Percentiles rank a stretch among this genome's conserved stretches.
These are phyloP conservation scores for Gaertneriomyces semiglobifer DNA, from an alignment of 192 early-diverging fungal genomes.

Conservation along the genomic window DNA sequence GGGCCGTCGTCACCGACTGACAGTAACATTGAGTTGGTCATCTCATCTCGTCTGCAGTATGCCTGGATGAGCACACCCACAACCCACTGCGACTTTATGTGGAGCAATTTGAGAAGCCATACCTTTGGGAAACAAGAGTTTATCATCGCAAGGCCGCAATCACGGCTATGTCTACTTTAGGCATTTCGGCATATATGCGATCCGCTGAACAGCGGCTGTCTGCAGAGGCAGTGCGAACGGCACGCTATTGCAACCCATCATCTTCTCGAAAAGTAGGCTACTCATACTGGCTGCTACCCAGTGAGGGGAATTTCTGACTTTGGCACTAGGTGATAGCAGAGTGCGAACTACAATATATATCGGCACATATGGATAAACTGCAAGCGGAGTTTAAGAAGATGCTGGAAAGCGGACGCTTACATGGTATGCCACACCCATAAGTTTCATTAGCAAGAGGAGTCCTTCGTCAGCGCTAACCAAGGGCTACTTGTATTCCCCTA, in stretches of 20 bases:
- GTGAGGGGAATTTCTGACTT: too few species aligned
- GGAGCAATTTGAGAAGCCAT: conserved; percentile 74
- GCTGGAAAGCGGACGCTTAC: conserved; percentile 51
- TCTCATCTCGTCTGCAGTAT: conserved; percentile 39
- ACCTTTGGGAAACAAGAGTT: conserved; percentile 57
- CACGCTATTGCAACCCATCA: conserved; percentile 60
- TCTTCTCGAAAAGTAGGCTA: conserved; percentile 59
- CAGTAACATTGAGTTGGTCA: conserved; percentile 1
- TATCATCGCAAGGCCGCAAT: conserved; percentile 73
- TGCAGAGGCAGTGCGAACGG: conserved; percentile 61
- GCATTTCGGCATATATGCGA: conserved; percentile 60
- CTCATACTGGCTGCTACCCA: too few species aligned
- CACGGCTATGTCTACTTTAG: conserved; percentile 46
- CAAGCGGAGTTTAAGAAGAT: conserved; percentile 68
- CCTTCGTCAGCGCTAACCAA: too few species aligned
- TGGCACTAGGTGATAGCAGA: conserved; percentile 54
- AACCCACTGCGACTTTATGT: conserved; percentile 70
- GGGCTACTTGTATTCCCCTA: too few species aligned
- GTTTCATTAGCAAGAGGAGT: too few species aligned
- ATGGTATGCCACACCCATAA: neutral
- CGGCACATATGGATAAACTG: conserved; percentile 60
- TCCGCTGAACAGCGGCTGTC: conserved; percentile 39
- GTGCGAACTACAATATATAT: conserved; percentile 72
- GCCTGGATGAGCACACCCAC: conserved; percentile 59
- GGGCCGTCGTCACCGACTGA: neutral